phyloP scores from a whole-genome alignment of 1,284 basidiomycete genomes.

The Ganoderma lucidum region DNA sequence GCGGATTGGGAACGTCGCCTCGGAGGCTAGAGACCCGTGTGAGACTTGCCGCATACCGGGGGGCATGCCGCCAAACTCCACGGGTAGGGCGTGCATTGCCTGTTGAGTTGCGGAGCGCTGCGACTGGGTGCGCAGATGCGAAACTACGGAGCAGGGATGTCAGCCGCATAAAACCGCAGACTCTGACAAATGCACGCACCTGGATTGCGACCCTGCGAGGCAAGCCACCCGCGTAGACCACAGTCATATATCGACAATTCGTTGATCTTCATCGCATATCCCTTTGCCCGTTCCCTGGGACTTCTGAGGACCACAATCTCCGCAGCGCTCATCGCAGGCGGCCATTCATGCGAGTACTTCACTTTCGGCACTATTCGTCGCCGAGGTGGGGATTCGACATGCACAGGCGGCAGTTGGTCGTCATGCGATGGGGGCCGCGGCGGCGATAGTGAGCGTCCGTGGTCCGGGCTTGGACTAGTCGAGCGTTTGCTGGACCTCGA shows the following conservation, averaged over 20 bases:
- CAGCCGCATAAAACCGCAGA: neutral
- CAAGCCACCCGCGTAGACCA: conserved; percentile 82
- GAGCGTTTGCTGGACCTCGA: conserved; percentile 29
- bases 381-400: conserved; percentile 23
- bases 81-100: conserved; percentile 28
- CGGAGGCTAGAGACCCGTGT: conserved; percentile 73
- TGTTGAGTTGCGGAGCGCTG: conserved; percentile 27
- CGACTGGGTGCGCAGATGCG: conserved; percentile 24
- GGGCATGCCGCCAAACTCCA: conserved; percentile 30
- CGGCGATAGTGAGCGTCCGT: conserved; percentile 48
- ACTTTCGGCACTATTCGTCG: conserved; percentile 27
- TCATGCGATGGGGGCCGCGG: conserved; percentile 44
- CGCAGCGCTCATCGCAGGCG: conserved; percentile 77
- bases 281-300: conserved; percentile 75
- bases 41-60: conserved; percentile 71
- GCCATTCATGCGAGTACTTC: conserved; percentile 62
- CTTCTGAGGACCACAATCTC: conserved; percentile 72
- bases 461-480: conserved; percentile 27
- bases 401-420: conserved; percentile 20
- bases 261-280: conserved; percentile 87
- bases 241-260: conserved; percentile 82
- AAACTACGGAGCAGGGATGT: conserved; percentile 7
- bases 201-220: conserved; percentile 40
- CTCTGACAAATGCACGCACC: conserved; percentile 51
- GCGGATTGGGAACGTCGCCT: conserved; percentile 80